Evolutionary conservation across 805 yeast genomes (phyloP).

Genomic region (Teunomyces cretensis): DNA sequence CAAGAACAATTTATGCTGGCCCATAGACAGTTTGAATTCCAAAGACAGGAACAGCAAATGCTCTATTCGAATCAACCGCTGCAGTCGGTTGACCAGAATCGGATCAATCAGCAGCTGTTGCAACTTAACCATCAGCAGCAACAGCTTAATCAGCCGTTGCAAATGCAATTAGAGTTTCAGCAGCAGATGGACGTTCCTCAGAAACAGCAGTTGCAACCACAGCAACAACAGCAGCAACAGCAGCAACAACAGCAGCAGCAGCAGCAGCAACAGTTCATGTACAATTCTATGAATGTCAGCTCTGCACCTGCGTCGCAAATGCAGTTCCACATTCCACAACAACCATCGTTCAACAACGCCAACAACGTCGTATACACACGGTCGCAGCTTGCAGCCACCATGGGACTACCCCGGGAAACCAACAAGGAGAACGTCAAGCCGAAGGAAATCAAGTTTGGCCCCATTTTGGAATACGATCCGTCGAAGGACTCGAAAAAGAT

Average conservation of each 20-base stretch:
- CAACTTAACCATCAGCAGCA: slow-evolving; percentile 5
- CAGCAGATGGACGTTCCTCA: not conserved
- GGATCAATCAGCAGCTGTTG: slow-evolving; percentile 6
- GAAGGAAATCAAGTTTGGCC: slow-evolving; percentile 36
- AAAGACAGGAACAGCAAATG: slow-evolving; percentile 12
- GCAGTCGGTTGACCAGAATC: slow-evolving; percentile 1
- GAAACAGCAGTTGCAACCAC: slow-evolving; percentile 10
- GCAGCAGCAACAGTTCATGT: slow-evolving; percentile 6
- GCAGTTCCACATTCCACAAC: not conserved
- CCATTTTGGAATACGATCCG: slow-evolving; percentile 42
- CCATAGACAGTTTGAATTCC: slow-evolving; percentile 18
- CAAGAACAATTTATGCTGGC: slow-evolving; percentile 18
- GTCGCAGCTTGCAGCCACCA: slow-evolving; percentile 6
- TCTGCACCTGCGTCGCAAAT: slow-evolving; percentile 24
- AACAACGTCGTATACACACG: not conserved
- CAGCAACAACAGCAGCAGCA: slow-evolving; percentile 8
- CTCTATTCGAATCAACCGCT: slow-evolving; percentile 1
- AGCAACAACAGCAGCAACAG: slow-evolving; percentile 11
- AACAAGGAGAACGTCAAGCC: slow-evolving; percentile 23
- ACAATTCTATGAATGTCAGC: slow-evolving; percentile 6
- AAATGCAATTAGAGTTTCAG: slow-evolving; percentile 1
- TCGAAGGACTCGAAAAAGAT: slow-evolving; percentile 24
- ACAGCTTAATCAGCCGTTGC: not conserved
- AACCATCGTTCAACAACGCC: not conserved
- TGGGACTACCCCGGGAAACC: not conserved